Conservation (phyloP, 768 basidiomycete genomes). For the Agaricus bisporus region DNA sequence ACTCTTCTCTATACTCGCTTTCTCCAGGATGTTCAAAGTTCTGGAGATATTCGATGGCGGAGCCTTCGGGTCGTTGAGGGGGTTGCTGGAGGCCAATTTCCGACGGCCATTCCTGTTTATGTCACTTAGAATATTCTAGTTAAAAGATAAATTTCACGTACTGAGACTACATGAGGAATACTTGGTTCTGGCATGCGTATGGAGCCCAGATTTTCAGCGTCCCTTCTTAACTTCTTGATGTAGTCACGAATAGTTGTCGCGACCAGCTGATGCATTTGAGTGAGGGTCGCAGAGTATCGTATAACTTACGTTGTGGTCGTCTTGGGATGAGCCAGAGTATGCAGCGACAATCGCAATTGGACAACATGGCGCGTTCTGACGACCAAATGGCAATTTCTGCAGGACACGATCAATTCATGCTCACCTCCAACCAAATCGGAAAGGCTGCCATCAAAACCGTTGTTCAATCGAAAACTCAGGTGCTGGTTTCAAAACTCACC, state of each 20-base stretch:
- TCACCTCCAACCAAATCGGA: conserved; percentile 79
- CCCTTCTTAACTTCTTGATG: conserved; percentile 49
- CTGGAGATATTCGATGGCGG: not conserved
- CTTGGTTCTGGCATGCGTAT: conserved; percentile 27
- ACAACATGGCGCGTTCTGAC: conserved; percentile 74
- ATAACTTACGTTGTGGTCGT: conserved; percentile 66
- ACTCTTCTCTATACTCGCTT: not conserved
- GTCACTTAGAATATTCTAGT: not conserved
- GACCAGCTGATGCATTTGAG: conserved; percentile 41
- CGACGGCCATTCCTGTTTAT: conserved; percentile 5
- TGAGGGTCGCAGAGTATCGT: not conserved
- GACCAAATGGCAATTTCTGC: not conserved
- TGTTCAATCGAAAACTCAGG: not conserved
- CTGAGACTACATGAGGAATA: conserved; percentile 22
- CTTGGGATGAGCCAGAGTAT: conserved; percentile 76
- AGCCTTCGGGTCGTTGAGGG: not conserved
- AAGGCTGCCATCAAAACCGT: conserved; percentile 46
- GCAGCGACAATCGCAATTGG: conserved; percentile 75
- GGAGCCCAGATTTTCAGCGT: conserved; percentile 23
- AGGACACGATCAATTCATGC: conserved; percentile 8
- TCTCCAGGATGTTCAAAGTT: conserved; percentile 1
- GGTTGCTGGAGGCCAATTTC: conserved; percentile 1
- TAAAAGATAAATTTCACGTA: conserved; percentile 10
- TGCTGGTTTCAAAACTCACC: conserved; percentile 41
- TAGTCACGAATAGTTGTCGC: conserved; percentile 64